Evolutionary conservation across 1,139 yeast species (phyloP).

Genomic region (Blastobotrys serpentis): DNA sequence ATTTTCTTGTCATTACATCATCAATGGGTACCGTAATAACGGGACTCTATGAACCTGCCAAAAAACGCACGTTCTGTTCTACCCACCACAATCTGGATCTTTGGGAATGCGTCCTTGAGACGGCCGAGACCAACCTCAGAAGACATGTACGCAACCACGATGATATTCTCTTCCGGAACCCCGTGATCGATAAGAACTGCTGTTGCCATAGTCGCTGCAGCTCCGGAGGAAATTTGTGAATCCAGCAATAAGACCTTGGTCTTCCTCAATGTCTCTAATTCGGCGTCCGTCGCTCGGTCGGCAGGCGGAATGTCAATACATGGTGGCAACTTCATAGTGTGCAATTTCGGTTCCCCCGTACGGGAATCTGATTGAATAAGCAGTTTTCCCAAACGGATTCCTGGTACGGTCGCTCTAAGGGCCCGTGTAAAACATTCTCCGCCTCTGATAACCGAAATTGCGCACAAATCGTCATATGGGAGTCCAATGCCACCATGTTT

Average conservation of each 20-base stretch:
- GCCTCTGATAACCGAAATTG: conserved; percentile 79
- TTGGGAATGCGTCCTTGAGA: conserved; percentile 68
- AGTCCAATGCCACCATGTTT: conserved; percentile 44
- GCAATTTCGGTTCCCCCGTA: conserved; percentile 93
- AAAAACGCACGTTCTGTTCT: conserved; percentile 43
- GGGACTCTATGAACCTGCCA: conserved; percentile 69
- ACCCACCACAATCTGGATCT: conserved; percentile 68
- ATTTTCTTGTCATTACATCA: not conserved
- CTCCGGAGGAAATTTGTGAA: conserved; percentile 88
- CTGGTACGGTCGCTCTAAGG: conserved; percentile 67
- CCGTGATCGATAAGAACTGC: conserved; percentile 84
- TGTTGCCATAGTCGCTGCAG: conserved; percentile 92
- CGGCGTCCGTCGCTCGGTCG: conserved; percentile 19
- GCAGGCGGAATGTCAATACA: conserved; percentile 29
- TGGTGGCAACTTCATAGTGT: conserved; percentile 63
- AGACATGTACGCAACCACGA: conserved; percentile 70
- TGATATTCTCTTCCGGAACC: conserved; percentile 59
- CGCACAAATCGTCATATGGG: conserved; percentile 52
- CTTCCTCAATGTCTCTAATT: conserved; percentile 20
- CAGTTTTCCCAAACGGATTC: conserved; percentile 74
- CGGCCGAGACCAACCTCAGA: conserved; percentile 80
- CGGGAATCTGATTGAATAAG: conserved; percentile 82
- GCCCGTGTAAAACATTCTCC: conserved; percentile 91
- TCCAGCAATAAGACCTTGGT: conserved; percentile 70
- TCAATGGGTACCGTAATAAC: conserved; percentile 69